Evolutionary conservation across 495 filamentous ascomycete species (phyloP), one percentile per base, ranked within the genome.

Genomic region (Geopyxis carbonaria): DNA sequence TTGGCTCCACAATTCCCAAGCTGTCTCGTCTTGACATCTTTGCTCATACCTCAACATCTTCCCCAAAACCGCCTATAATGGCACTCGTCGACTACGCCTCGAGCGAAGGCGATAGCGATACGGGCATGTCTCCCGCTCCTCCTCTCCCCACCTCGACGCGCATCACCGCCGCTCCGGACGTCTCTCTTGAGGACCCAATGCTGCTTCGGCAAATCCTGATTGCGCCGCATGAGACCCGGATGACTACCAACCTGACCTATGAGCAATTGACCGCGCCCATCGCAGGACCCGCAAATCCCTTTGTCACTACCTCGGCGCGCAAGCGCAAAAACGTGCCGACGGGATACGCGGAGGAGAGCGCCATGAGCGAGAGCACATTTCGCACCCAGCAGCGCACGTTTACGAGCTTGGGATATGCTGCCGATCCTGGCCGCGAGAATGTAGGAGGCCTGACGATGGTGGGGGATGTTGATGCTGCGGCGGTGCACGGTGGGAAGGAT

Each of bases 271-370:
- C 69, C 21, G 71, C 75, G 27, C 75, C 79, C 1, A 57, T 62
- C 0, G 65, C 80, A 47, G 83, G 83, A 4, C 84, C 84, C 22
- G 61, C 69, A 18, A 86, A 92, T 56, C 80, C 85, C n/a, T 82
- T 80, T 62, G 75, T 76, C 56, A 47, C 63, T 13, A 47, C 62
- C 20, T 65, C 63, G 19, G 45, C 51, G 3, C 53, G 78, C 23
- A 91, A 87, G 59, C 75, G 87, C 40, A 92, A 92, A 51, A 87
- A 89, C 44, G 76, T 95, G 1, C 75, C 91, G 7, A 93, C 91
- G 0, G 89, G 89, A 4, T 75, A 70, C 52, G 91, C 91, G 0
- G 68, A 85, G 45, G 87, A 95, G 59, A 76, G 77, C 1, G 83
- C 73, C 40, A 75, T 99, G 44, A 91, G 80, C 58, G 87, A 92